Base-by-base conservation (phyloP, 2,329 filamentous ascomycete species). In the Septoria petroselini region DNA sequence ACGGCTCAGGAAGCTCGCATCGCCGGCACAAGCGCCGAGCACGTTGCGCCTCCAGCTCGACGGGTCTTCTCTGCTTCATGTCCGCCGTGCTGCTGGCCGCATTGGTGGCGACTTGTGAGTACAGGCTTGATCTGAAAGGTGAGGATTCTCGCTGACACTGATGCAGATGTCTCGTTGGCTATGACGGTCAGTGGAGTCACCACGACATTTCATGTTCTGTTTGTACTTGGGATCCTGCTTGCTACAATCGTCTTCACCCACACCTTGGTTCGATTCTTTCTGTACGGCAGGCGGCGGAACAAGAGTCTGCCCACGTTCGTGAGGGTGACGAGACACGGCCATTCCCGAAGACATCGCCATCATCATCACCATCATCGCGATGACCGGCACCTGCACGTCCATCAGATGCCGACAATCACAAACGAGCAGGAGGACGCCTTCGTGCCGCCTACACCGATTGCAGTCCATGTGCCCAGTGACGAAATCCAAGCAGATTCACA, bases 241-340 rank as follows among this genome's bases (percentile, higher is more conserved):
- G 78, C 84, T 27, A 83, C 85, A 1, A 81, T 91, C 58, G 82
- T 94, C 70, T 93, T 95, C 75, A 85, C 82, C 62, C 88, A 94
- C 69, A 81, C 83, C 34, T 71, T 93, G 12, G 79, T 93, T 50
- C 82, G 86, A 14, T 76, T 94, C 3, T 84, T 81, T 68, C 78
- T 94, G 70, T 40, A 52, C 29, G 35, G 34, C 37, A 55, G 39
- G 39, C 45, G 48, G 38, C 34, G 41, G 33, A 41, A 40, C 23
- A 43, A 40, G 18, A 33, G 41, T 21, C 48, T 52, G 19, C 48
- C 52, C 12, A 41, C 50, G 15, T 58, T 57, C 44, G 50, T 59
- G 9, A 42, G 52, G 7, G 48, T 52, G 21, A 54, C 58, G n/a
- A 46, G 50, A 25, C 48, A 52, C 18, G 53, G 45, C 14, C 52